Evolutionary conservation across 202 grass and related monocot genomes (phyloP).

Genomic region (Carex sylvatica): DNA sequence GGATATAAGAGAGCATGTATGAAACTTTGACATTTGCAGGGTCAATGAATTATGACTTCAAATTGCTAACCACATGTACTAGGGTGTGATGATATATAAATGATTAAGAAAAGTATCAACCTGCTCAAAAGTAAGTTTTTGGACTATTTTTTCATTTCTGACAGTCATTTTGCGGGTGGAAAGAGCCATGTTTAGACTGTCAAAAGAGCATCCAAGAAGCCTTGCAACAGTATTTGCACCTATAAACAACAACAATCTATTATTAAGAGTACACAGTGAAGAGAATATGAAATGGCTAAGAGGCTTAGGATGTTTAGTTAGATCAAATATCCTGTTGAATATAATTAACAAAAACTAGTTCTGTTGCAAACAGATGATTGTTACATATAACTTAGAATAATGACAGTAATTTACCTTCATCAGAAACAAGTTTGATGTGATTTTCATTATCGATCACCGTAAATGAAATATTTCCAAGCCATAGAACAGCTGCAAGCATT

Average conservation of each 20-base stretch:
- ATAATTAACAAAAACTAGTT: not conserved
- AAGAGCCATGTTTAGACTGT: constrained; percentile 64
- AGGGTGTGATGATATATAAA: constrained; percentile 18
- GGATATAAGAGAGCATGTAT: not conserved
- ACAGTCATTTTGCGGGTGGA: constrained; percentile 95
- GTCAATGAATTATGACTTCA: constrained; percentile 21
- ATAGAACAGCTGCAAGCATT: constrained; percentile 78
- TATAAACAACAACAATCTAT: constrained; percentile 32
- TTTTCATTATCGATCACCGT: constrained; percentile 89
- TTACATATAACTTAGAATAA: not conserved
- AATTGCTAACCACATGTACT: not conserved
- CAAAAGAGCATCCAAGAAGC: constrained; percentile 86
- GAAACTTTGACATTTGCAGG: not conserved
- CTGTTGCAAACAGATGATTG: not conserved
- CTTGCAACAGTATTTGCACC: constrained; percentile 69
- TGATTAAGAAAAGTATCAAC: constrained; percentile 41
- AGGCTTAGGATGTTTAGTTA: not conserved
- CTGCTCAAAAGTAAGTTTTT: constrained; percentile 93
- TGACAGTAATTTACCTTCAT: constrained; percentile 68
- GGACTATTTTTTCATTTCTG: constrained; percentile 89
- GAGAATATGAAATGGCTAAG: constrained; percentile 8
- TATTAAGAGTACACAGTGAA: constrained; percentile 9
- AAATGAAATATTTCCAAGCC: constrained; percentile 91
- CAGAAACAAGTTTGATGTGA: constrained; percentile 79
- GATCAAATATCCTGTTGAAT: not conserved